Evolutionary conservation across 352 stramenopile species (phyloP).

Genomic region (Halophytophthora polymorphica): DNA sequence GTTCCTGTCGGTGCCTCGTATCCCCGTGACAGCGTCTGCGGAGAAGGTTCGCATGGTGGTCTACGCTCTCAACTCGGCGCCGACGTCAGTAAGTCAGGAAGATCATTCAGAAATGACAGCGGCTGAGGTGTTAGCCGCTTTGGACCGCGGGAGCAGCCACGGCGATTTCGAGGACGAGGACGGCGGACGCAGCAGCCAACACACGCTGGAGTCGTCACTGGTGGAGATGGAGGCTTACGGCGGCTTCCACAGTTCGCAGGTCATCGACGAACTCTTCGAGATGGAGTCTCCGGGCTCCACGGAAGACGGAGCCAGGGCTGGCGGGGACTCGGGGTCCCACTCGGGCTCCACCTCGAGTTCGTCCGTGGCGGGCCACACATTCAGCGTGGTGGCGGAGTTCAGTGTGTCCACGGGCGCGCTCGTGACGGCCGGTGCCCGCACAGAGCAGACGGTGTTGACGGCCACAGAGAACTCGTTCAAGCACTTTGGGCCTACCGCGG

Average conservation of each 20-base stretch:
- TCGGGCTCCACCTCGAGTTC: slow-evolving; percentile 6
- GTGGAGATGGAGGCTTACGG: slow-evolving; percentile 37
- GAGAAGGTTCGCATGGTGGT: slow-evolving; percentile 79
- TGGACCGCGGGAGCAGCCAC: slow-evolving; percentile 56
- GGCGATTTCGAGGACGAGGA: slow-evolving; percentile 28
- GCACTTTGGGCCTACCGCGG: slow-evolving; percentile 47
- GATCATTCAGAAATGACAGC: slow-evolving; percentile 79
- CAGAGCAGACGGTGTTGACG: slow-evolving; percentile 56
- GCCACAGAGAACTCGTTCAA: slow-evolving; percentile 77
- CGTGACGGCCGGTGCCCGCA: slow-evolving; percentile 58
- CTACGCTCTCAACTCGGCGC: slow-evolving; percentile 48
- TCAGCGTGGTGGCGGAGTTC: slow-evolving; percentile 76
- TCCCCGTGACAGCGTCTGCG: slow-evolving; percentile 47
- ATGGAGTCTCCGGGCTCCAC: slow-evolving; percentile 60
- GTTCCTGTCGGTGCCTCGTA: slow-evolving; percentile 79
- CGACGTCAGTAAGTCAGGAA: slow-evolving; percentile 37
- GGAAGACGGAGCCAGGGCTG: slow-evolving; percentile 25
- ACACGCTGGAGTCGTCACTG: slow-evolving; percentile 52
- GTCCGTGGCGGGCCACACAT: slow-evolving; percentile 21
- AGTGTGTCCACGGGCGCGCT: slow-evolving; percentile 62
- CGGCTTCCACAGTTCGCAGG: slow-evolving; percentile 34
- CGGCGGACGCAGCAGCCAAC: slow-evolving; percentile 25
- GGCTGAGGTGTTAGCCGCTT: slow-evolving; percentile 60
- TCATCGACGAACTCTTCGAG: slow-evolving; percentile 83
- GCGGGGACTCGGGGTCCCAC: slow-evolving; percentile 27